Percentiles rank a stretch among this genome's conserved stretches.
Conservation (phyloP, 2,329 filamentous ascomycete genomes). For the Cucurbitaria berberidis region DNA sequence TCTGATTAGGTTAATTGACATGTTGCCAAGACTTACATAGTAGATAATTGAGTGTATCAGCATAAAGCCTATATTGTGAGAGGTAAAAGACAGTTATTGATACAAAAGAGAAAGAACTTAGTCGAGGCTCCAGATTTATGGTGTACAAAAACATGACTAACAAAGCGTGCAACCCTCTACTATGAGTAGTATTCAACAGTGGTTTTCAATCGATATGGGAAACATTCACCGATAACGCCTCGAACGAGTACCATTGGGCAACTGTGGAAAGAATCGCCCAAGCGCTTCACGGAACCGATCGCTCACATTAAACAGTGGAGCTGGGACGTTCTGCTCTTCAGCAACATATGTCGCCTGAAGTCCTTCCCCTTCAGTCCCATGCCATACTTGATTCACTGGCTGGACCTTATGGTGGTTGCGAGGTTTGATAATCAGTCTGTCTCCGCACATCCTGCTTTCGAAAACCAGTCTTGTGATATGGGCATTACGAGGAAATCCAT, state of each 20-base stretch:
- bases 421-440: neutral
- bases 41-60: no score
- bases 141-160: no score
- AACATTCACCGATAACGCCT: neutral
- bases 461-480: constrained; percentile 1
- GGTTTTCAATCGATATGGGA: no score
- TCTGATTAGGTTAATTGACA: no score
- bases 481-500: neutral
- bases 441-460: neutral
- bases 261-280: neutral
- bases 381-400: neutral
- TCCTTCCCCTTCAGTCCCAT: neutral
- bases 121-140: no score
- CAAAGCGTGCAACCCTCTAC: no score
- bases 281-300: neutral
- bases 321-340: neutral
- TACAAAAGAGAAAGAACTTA: no score
- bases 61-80: no score
- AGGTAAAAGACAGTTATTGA: no score
- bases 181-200: no score
- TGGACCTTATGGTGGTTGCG: neutral
- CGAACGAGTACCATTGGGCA: neutral
- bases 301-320: neutral
- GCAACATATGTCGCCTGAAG: neutral
- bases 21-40: no score